phyloP scores from a whole-genome alignment of 2,329 filamentous ascomycete species.

The Colletotrichum caudatum region DNA sequence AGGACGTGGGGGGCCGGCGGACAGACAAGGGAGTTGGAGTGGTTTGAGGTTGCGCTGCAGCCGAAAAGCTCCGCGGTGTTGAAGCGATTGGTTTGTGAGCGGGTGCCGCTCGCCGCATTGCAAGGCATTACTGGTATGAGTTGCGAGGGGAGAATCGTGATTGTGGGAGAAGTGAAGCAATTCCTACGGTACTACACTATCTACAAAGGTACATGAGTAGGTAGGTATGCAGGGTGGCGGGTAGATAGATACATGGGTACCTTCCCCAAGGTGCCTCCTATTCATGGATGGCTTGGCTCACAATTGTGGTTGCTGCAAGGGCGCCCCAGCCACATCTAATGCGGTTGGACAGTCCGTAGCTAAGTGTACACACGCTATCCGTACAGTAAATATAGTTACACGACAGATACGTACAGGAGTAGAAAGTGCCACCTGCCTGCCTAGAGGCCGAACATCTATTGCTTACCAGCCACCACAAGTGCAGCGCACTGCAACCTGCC shows the following conservation, averaged over 20 bases:
- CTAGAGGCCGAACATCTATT: background rate
- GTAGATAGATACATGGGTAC: background rate
- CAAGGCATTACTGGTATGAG: background rate
- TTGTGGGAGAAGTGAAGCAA: background rate
- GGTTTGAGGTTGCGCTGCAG: constrained; percentile 33
- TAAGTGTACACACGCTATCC: too few relatives aligned
- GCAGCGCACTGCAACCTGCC: background rate
- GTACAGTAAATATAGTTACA: too few relatives aligned
- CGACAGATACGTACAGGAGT: background rate
- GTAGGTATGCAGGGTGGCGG: too few relatives aligned
- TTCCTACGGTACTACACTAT: too few relatives aligned
- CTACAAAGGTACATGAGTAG: too few relatives aligned
- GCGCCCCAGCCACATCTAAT: background rate
- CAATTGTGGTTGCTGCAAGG: constrained; percentile 3
- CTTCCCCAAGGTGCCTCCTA: background rate
- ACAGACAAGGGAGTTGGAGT: constrained; percentile 11
- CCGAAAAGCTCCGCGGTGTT: constrained; percentile 35
- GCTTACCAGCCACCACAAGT: background rate
- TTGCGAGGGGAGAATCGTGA: background rate
- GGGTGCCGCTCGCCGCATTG: background rate
- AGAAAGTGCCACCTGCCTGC: too few relatives aligned
- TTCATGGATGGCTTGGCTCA: background rate
- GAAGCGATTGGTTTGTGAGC: constrained; percentile 23
- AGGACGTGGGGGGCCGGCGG: background rate
- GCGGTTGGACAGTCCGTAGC: background rate